Percentiles rank a stretch among this genome's conserved stretches.
These are phyloP conservation scores for Annulohypoxylon maeteangense DNA, from an alignment of 495 filamentous ascomycete species.

Conservation along the genomic window DNA sequence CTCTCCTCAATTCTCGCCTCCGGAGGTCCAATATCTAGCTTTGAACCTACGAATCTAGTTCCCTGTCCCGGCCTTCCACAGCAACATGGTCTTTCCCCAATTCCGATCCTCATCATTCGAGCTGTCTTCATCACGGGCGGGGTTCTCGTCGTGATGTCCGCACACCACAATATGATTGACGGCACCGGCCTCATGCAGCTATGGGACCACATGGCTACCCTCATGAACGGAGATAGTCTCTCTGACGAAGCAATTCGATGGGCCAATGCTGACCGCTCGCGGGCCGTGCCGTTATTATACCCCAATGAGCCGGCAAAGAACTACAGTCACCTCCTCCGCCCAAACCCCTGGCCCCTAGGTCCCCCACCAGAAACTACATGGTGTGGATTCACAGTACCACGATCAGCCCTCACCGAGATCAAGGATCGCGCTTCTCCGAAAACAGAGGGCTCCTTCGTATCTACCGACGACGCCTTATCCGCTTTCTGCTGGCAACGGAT, in stretches of 20 bases:
- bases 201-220: background rate
- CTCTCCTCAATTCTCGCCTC: background rate
- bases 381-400: background rate
- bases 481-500: slow-evolving; percentile 10
- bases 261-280: background rate
- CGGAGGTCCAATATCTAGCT: background rate
- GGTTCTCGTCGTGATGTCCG: background rate
- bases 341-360: background rate
- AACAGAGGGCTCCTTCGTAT: background rate
- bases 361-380: background rate
- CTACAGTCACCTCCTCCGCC: slow-evolving; percentile 3
- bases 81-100: background rate
- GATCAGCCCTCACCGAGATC: background rate
- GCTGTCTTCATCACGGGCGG: slow-evolving; percentile 1
- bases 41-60: background rate
- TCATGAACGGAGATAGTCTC: background rate
- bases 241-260: background rate
- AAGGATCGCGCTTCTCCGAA: background rate
- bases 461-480: slow-evolving; percentile 1
- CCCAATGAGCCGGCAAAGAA: background rate
- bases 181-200: background rate
- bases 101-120: background rate
- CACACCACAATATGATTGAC: slow-evolving; percentile 5
- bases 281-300: background rate
- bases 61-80: background rate